These are phyloP conservation scores for Solidago caesia DNA, from an alignment of 129 eudicot genomes.

Conservation along the genomic window DNA sequence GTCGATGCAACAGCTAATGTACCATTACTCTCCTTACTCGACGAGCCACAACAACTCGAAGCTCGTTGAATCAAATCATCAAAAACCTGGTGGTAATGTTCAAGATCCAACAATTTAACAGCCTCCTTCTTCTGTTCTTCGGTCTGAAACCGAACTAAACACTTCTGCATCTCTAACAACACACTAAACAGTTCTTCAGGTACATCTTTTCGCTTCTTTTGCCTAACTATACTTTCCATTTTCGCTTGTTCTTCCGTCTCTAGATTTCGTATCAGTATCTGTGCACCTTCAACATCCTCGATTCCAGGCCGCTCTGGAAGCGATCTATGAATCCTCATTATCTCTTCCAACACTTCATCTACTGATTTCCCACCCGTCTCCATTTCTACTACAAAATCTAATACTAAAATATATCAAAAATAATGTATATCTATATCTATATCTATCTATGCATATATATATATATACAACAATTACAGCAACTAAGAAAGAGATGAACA, in stretches of 20 bases:
- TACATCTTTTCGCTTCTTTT: constrained; percentile 49
- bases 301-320: constrained; percentile 73
- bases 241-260: constrained; percentile 62
- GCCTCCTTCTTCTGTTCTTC: constrained; percentile 78
- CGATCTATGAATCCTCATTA: constrained; percentile 68
- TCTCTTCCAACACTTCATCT: constrained; percentile 72
- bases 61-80: constrained; percentile 97
- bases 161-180: constrained; percentile 68
- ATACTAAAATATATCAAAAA: constrained; percentile 1
- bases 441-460: too few relatives aligned
- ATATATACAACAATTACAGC: too few relatives aligned
- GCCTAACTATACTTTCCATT: constrained; percentile 53
- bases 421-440: background rate
- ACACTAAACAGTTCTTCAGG: constrained; percentile 65
- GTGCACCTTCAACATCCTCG: constrained; percentile 85
- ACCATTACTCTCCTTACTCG: background rate
- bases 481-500: too few relatives aligned
- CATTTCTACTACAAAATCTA: constrained; percentile 35
- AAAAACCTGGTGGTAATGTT: constrained; percentile 50
- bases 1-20: constrained; percentile 30
- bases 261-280: constrained; percentile 50
- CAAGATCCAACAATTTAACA: constrained; percentile 66
- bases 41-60: constrained; percentile 44
- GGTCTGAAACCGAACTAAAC: constrained; percentile 50
- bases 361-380: constrained; percentile 50